Conservation (phyloP, 805 yeast species). For the Komagataella pseudopastoris region DNA sequence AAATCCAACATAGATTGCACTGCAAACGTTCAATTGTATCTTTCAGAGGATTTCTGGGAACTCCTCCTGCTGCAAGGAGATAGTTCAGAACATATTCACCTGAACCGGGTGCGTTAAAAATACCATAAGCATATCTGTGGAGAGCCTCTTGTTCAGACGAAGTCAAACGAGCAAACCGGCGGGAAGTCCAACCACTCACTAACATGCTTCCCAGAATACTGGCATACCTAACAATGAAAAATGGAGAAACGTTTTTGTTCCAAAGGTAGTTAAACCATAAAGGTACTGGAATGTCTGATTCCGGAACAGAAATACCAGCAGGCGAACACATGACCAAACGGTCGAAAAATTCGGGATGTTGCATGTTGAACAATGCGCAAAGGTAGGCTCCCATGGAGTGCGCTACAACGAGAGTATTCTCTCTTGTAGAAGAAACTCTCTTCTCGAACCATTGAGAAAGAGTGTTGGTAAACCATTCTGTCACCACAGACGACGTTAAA, state of each 20-base stretch:
- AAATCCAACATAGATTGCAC: conserved; percentile 68
- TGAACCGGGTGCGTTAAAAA: conserved; percentile 78
- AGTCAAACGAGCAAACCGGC: conserved; percentile 46
- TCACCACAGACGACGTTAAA: conserved; percentile 33
- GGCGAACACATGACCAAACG: conserved; percentile 78
- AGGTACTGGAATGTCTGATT: conserved; percentile 38
- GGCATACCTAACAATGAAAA: conserved; percentile 58
- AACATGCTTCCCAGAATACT: conserved; percentile 78
- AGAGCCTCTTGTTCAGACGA: conserved; percentile 32
- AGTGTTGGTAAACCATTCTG: conserved; percentile 52
- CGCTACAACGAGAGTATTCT: conserved; percentile 50
- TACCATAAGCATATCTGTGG: conserved; percentile 72
- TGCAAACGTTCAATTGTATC: conserved; percentile 34
- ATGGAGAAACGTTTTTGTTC: conserved; percentile 74
- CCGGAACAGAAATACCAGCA: conserved; percentile 48
- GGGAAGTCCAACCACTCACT: conserved; percentile 79
- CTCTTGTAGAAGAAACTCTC: conserved; percentile 24
- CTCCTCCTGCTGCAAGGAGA: conserved; percentile 82
- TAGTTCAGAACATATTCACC: conserved; percentile 88
- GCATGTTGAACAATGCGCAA: conserved; percentile 51
- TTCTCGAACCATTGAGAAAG: conserved; percentile 47
- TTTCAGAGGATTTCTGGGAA: conserved; percentile 64
- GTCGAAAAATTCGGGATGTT: conserved; percentile 44
- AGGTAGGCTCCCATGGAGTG: conserved; percentile 93
- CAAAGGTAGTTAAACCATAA: conserved; percentile 69